Evolutionary conservation across 2,329 filamentous ascomycete genomes (phyloP), one percentile per base, ranked within the genome.

Genomic region (Alternaria dauci): DNA sequence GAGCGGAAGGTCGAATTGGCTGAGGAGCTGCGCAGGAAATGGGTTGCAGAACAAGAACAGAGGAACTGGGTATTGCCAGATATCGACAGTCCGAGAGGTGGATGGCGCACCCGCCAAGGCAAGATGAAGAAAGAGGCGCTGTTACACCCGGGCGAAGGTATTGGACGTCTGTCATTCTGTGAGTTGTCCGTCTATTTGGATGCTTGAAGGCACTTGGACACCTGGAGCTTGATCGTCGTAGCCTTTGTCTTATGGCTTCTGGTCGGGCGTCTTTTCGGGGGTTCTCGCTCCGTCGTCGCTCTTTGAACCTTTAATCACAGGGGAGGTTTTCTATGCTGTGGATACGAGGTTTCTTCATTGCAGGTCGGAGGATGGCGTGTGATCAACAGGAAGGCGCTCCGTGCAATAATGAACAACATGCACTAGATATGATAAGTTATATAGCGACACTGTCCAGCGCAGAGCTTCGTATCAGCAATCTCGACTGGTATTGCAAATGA

Each of bases 1-100:
- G 12, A 54, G 25, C 55, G 53, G 32, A 77, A 76, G 50, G 9
- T 65, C 14, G 43, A 34, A 12, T 11, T 68, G 3, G 41, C 42
- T 20, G 8, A 28, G 18, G 28, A 68, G 63, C 30, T 74, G 3
- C n/a, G 51, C 5, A 28, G 61, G 5, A 2, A n/a, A 6, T 73
- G 69, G 69, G 14, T 18, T 1, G 39, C n/a, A 1, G 20, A 52
- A 8, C 50, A 65, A n/a, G 71, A 74, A 9, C 51, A 54, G 18
- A 63, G 34, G 52, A 76, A 76, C 44, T 76, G 75, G 73, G 69
- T 73, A 8, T 52, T 73, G 0, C 72, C 72, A 1, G 11, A 20
- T 9, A 53, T 67, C 11, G 38, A 61, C 8, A 52, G 55, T 6
- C 42, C 18, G 9, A 44, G 39, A 42, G 59, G 64, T 11, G 55